Conservation (phyloP, 345 rosid species). For the Hibiscus syriacus region DNA sequence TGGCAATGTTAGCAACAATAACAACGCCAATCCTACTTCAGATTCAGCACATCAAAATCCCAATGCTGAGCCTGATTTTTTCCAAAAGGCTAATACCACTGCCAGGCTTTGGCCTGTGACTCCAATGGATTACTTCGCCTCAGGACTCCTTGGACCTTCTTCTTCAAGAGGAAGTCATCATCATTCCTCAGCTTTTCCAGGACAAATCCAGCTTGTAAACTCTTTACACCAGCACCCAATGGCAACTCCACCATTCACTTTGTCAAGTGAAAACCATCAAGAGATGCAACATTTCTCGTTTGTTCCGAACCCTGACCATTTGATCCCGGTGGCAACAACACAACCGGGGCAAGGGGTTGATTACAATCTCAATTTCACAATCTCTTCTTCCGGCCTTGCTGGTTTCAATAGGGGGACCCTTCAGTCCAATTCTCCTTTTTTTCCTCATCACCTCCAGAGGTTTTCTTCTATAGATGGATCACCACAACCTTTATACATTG, state of each 20-base stretch:
- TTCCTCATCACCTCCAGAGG: constrained; percentile 66
- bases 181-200: constrained; percentile 33
- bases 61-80: constrained; percentile 23
- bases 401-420: constrained; percentile 99
- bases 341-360: constrained; percentile 32
- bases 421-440: constrained; percentile 99
- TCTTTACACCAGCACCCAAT: constrained; percentile 26
- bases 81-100: constrained; percentile 27
- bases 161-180: constrained; percentile 24
- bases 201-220: constrained; percentile 43
- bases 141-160: constrained; percentile 42
- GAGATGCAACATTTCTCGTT: constrained; percentile 65
- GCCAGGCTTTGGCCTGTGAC: constrained; percentile 48
- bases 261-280: constrained; percentile 42
- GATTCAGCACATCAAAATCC: constrained; percentile 26
- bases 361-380: constrained; percentile 74
- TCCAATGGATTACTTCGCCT: constrained; percentile 58
- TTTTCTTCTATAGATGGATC: constrained; percentile 53
- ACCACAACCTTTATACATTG: constrained; percentile 70
- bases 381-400: constrained; percentile 68
- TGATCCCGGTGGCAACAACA: constrained; percentile 56
- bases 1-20: constrained; percentile 17
- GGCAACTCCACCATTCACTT: constrained; percentile 28
- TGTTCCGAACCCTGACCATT: constrained; percentile 53
- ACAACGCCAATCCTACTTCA: constrained; percentile 13